These are phyloP conservation scores for Colletotrichum graminicola DNA, from an alignment of 2,329 filamentous ascomycete species.

Conservation along the genomic window DNA sequence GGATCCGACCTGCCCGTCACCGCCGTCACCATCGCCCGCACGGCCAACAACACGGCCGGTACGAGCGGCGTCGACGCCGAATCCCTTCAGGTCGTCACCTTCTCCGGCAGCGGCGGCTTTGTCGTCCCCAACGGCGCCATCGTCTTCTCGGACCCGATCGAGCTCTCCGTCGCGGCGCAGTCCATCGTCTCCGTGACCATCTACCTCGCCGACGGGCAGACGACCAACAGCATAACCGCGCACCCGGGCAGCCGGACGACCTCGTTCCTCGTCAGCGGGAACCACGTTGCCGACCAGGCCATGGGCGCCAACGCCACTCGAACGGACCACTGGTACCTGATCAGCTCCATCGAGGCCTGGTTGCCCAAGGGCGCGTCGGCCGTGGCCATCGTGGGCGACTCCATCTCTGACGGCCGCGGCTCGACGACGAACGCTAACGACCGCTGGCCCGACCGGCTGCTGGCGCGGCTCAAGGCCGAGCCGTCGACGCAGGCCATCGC, in stretches of 20 bases:
- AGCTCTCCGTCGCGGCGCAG: constrained; percentile 61
- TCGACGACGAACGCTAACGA: constrained; percentile 70
- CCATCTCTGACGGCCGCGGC: constrained; percentile 74
- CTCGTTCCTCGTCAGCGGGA: constrained; percentile 65
- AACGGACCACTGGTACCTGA: constrained; percentile 68
- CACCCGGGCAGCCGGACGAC: constrained; percentile 73
- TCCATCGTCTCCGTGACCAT: constrained; percentile 66
- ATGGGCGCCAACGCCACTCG: constrained; percentile 48
- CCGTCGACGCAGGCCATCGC: constrained; percentile 56
- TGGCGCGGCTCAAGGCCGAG: constrained; percentile 57
- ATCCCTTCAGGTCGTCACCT: constrained; percentile 65
- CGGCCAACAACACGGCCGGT: constrained; percentile 64
- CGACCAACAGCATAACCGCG: constrained; percentile 66
- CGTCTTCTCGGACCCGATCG: constrained; percentile 69
- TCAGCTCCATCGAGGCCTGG: constrained; percentile 69
- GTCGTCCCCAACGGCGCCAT: constrained; percentile 67
- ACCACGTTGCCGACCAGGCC: constrained; percentile 59
- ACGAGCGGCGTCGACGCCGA: constrained; percentile 59
- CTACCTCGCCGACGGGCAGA: constrained; percentile 69
- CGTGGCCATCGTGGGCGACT: constrained; percentile 73
- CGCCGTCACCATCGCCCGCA: constrained; percentile 66
- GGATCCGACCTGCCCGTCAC: constrained; percentile 68
- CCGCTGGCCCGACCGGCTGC: constrained; percentile 59
- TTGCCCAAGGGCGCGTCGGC: constrained; percentile 53
- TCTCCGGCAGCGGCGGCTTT: constrained; percentile 63